Evolutionary conservation across 2,329 filamentous ascomycete species (phyloP).

Genomic region (Aureobasidium pullulans): DNA sequence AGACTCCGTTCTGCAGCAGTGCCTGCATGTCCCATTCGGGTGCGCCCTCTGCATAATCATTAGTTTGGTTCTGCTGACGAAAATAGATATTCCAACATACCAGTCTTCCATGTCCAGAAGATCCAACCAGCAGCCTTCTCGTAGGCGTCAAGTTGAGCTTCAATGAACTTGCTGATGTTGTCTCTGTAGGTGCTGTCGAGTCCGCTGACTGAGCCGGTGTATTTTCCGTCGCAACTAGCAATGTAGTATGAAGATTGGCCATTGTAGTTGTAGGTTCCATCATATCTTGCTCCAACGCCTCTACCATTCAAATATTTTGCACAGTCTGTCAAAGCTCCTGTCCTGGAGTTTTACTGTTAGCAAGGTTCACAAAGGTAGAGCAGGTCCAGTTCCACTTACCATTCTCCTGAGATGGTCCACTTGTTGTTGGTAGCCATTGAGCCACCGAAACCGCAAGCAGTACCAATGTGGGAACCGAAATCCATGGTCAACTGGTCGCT

Average conservation of each 20-base stretch:
- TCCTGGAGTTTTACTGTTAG: not conserved
- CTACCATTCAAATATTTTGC: constrained; percentile 43
- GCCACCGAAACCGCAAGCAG: constrained; percentile 38
- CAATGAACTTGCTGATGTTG: constrained; percentile 39
- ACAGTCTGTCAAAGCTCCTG: constrained; percentile 35
- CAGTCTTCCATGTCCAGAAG: constrained; percentile 45
- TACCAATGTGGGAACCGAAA: constrained; percentile 32
- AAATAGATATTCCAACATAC: not conserved
- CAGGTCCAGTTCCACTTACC: constrained; percentile 31
- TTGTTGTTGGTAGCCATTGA: constrained; percentile 41
- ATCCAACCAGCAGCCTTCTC: constrained; percentile 44
- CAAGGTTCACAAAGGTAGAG: no score
- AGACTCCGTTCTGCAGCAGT: constrained; percentile 32
- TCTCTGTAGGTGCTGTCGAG: constrained; percentile 35
- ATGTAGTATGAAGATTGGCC: constrained; percentile 30
- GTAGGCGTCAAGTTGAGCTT: constrained; percentile 41
- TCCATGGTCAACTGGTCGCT: constrained; percentile 30
- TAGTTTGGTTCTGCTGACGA: not conserved
- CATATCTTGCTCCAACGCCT: constrained; percentile 36
- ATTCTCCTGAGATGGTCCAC: constrained; percentile 42
- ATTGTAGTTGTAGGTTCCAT: constrained; percentile 31
- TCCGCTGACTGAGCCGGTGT: constrained; percentile 34
- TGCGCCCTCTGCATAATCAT: constrained; percentile 29
- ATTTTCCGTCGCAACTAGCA: constrained; percentile 39
- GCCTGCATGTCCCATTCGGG: constrained; percentile 44